Evolutionary conservation across 805 yeast genomes (phyloP).

Genomic region (Cyberlindnera samutprakarnensis): DNA sequence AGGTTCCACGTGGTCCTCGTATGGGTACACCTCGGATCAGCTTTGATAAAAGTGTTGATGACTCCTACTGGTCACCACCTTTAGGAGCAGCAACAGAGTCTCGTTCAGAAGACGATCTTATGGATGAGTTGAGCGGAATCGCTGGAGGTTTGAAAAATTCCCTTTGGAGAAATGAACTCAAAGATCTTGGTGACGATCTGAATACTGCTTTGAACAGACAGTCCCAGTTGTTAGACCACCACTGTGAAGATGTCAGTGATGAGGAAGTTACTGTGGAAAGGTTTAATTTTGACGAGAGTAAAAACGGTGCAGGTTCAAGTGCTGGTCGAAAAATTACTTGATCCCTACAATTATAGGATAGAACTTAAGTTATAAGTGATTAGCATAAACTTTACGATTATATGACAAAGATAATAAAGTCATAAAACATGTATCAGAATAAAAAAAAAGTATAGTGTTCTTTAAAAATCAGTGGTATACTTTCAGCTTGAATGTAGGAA

Average conservation of each 20-base stretch:
- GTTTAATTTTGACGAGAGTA: too few species aligned
- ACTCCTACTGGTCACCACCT: constrained; percentile 14
- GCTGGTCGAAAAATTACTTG: too few species aligned
- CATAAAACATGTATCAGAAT: too few species aligned
- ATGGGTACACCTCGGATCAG: constrained; percentile 6
- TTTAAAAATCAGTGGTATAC: too few species aligned
- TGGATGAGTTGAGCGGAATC: constrained; percentile 10
- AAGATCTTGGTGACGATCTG: constrained; percentile 10
- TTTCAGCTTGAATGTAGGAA: too few species aligned
- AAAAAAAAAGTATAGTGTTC: too few species aligned
- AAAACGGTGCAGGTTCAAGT: too few species aligned
- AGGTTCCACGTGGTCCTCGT: neutral
- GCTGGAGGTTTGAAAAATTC: constrained; percentile 13
- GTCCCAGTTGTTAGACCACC: neutral
- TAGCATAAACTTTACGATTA: too few species aligned
- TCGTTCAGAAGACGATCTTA: constrained; percentile 4
- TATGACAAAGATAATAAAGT: too few species aligned
- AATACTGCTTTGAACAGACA: constrained; percentile 1
- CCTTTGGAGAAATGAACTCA: constrained; percentile 14
- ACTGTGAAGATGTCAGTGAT: neutral
- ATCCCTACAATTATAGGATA: too few species aligned
- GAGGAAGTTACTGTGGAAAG: too few species aligned
- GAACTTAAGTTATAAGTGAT: too few species aligned
- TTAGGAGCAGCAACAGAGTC: neutral
- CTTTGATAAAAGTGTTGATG: constrained; percentile 3